Evolutionary conservation across 192 early-diverging fungal genomes (phyloP).

Genomic region (Umbelopsis isabellina): DNA sequence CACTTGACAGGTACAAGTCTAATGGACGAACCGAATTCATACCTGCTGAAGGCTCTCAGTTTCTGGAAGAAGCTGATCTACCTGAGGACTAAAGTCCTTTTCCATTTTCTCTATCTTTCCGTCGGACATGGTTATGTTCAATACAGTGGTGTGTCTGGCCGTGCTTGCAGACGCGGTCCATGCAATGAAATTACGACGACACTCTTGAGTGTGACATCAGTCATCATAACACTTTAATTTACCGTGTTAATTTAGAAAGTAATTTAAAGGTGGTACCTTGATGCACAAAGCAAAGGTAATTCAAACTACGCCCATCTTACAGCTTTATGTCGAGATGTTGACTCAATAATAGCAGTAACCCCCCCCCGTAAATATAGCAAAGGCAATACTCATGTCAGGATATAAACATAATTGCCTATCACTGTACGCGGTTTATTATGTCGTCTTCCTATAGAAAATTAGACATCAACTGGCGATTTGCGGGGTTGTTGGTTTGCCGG

Average conservation of each 20-base stretch:
- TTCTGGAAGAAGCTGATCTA: slow-evolving; percentile 79
- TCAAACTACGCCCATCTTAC: too few relatives aligned
- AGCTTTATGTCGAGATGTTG: too few relatives aligned
- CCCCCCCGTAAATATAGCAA: too few relatives aligned
- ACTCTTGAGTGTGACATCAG: background rate
- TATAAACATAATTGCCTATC: too few relatives aligned
- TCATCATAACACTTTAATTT: background rate
- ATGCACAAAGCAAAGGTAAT: background rate
- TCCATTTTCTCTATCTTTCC: slow-evolving; percentile 84
- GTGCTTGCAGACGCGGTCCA: slow-evolving; percentile 13
- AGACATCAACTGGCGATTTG: background rate
- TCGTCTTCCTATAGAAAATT: too few relatives aligned
- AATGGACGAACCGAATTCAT: background rate
- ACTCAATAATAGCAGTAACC: too few relatives aligned
- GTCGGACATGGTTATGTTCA: slow-evolving; percentile 45
- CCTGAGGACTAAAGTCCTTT: slow-evolving; percentile 83
- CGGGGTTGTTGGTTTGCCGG: background rate
- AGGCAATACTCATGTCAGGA: too few relatives aligned
- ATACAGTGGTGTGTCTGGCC: background rate
- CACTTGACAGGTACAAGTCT: background rate
- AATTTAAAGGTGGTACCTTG: background rate
- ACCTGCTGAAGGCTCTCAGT: slow-evolving; percentile 73
- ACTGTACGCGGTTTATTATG: too few relatives aligned
- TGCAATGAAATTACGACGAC: slow-evolving; percentile 13
- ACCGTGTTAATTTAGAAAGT: background rate